Percentiles rank a stretch among this genome's conserved stretches.
phyloP scores from a whole-genome alignment of 2,329 filamentous ascomycete genomes.

The Venturia carpophila region DNA sequence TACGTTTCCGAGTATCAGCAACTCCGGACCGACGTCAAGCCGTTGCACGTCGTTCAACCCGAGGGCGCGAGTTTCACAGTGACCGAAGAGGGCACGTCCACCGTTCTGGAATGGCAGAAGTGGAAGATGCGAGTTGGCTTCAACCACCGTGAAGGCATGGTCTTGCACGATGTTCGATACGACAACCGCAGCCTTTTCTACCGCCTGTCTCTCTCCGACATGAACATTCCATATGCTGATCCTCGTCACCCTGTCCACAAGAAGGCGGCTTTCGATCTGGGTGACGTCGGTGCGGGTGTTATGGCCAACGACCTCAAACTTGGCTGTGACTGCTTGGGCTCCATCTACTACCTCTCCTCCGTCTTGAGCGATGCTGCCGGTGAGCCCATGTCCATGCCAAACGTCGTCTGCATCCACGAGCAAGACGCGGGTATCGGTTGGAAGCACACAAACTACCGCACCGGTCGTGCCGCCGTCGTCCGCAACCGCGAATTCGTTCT shows the following conservation, averaged over 20 bases:
- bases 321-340: conserved; percentile 62
- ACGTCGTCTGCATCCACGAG: conserved; percentile 62
- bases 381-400: conserved; percentile 51
- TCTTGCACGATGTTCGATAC: conserved; percentile 56
- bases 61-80: conserved; percentile 56
- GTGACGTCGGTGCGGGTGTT: conserved; percentile 57
- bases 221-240: conserved; percentile 57
- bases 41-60: conserved; percentile 56
- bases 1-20: conserved; percentile 57
- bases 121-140: conserved; percentile 64
- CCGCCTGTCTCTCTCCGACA: conserved; percentile 57
- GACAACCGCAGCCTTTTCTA: conserved; percentile 59
- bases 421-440: conserved; percentile 62
- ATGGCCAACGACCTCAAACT: conserved; percentile 63
- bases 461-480: conserved; percentile 53
- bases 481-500: conserved; percentile 59
- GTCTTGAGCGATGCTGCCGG: conserved; percentile 54
- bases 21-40: conserved; percentile 54
- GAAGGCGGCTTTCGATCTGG: conserved; percentile 63
- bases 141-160: conserved; percentile 61
- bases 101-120: conserved; percentile 57
- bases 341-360: conserved; percentile 59
- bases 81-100: conserved; percentile 45
- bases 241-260: conserved; percentile 60
- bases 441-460: conserved; percentile 67